Conservation (phyloP, 306 rosid species). For the Albizia julibrissin region DNA sequence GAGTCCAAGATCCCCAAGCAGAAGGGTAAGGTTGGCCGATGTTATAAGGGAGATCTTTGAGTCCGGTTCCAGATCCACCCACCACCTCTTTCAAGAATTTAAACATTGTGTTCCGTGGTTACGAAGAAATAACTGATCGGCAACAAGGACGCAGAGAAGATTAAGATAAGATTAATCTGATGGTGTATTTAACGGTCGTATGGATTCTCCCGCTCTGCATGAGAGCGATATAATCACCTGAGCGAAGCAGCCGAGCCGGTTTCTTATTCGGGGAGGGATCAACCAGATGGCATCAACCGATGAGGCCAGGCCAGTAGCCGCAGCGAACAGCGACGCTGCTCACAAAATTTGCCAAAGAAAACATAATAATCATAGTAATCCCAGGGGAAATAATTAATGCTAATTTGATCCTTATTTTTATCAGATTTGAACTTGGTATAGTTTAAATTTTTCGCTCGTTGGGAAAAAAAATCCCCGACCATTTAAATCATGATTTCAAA, state of each 20-base stretch:
- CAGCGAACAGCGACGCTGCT: background rate
- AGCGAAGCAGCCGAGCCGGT: background rate
- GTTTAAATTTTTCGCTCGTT: too few species aligned
- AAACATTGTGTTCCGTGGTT: conserved; percentile 44
- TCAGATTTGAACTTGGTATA: background rate
- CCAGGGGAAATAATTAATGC: background rate
- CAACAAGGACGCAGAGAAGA: background rate
- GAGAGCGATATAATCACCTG: background rate
- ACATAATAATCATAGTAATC: background rate
- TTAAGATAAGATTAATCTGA: background rate
- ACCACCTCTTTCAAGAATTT: conserved; percentile 92
- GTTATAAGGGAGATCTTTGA: conserved; percentile 91
- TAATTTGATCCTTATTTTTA: too few species aligned
- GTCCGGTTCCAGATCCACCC: conserved; percentile 91
- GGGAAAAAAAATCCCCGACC: too few species aligned
- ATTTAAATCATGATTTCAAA: too few species aligned
- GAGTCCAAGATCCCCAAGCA: conserved; percentile 99
- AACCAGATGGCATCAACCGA: background rate
- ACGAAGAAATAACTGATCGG: background rate
- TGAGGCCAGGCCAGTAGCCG: background rate
- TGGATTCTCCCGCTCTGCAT: background rate
- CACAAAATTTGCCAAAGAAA: background rate
- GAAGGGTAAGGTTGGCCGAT: conserved; percentile 82
- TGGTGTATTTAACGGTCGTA: background rate
- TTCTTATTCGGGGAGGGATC: background rate